Evolutionary conservation across 306 rosid species (phyloP), one percentile per base, ranked within the genome.

Genomic region (Cicer chorassanicum): DNA sequence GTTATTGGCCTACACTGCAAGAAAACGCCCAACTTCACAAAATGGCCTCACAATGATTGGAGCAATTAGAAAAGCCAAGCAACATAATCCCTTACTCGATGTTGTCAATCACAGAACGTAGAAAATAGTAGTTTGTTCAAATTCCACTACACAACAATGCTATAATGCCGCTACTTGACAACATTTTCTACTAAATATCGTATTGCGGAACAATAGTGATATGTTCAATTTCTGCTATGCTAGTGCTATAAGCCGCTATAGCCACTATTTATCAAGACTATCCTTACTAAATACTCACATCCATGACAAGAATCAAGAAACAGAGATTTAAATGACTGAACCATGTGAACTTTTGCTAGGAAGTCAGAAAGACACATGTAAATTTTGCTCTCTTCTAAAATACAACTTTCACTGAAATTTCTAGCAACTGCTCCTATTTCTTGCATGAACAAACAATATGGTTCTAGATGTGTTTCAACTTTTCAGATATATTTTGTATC

Each of bases 1-100:
- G 65, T 16, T 65, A 39, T 15, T 44, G 84, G 41, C 51, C 18
- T 44, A 42, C 57, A 42, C 51, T 42, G 39, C 59, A 15, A 49
- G 76, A 48, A 64, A 45, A 55, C 76, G 72, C 50, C n/a, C 19
- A 70, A 57, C 84, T 41, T 38, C 9, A 57, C 61, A 69, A 62
- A 38, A 15, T 34, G 36, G 7, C 34, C 16, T 7, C 29, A 48
- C 81, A 62, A 18, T 51, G 15, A 51, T 42, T 42, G 29, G 21
- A 53, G 70, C 60, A 62, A 51, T 48, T 24, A 40, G 18, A 69
- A 61, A 43, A 14, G 48, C 1, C 5, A 13, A 54, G 40, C 70
- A 70, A 14, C 36, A 38, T 56, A 76, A 18, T 19, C 68, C 24
- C 44, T 48, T 6, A 42, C 14, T 19, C 40, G 56, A 56, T 24